A percentile compares a stretch with the other conserved stretches of the same genome.
Conservation (phyloP, 2,329 filamentous ascomycete species). For the Metarhizium sp. region DNA sequence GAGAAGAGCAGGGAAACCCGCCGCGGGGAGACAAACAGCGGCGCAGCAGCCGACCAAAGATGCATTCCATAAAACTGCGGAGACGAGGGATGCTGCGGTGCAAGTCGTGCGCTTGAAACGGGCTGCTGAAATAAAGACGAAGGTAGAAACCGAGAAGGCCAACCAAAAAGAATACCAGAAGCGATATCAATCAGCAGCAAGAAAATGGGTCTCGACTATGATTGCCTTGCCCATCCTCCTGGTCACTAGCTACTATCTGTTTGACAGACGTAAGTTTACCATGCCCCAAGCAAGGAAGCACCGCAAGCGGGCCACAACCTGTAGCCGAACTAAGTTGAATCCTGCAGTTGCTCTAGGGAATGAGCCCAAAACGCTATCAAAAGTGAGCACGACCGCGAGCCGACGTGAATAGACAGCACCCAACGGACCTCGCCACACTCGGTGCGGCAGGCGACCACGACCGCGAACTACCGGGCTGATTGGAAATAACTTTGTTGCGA, state of each 20-base stretch:
- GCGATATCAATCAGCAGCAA: conserved; percentile 33
- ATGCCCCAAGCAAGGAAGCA: background rate
- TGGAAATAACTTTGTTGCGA: too few relatives aligned
- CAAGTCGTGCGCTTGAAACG: conserved; percentile 14
- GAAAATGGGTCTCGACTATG: conserved; percentile 37
- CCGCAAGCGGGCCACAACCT: background rate
- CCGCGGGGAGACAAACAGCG: background rate
- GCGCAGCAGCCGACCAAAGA: background rate
- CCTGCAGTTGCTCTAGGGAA: background rate
- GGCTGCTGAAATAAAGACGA: conserved; percentile 7
- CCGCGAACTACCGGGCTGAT: too few relatives aligned
- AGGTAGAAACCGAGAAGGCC: conserved; percentile 11
- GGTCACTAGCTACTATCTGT: conserved; percentile 46
- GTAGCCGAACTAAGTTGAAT: background rate
- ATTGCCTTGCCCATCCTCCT: conserved; percentile 44
- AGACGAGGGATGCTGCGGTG: conserved; percentile 14
- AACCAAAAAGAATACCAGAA: conserved; percentile 27
- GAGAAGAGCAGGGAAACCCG: too few relatives aligned
- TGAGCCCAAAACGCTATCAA: background rate
- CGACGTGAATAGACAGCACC: background rate
- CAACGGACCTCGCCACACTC: too few relatives aligned
- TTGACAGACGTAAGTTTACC: conserved; percentile 35
- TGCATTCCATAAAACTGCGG: conserved; percentile 7
- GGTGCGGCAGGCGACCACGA: too few relatives aligned
- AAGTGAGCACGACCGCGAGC: background rate